Evolutionary conservation across 495 filamentous ascomycete species (phyloP).

Genomic region (Bacidia rubella): DNA sequence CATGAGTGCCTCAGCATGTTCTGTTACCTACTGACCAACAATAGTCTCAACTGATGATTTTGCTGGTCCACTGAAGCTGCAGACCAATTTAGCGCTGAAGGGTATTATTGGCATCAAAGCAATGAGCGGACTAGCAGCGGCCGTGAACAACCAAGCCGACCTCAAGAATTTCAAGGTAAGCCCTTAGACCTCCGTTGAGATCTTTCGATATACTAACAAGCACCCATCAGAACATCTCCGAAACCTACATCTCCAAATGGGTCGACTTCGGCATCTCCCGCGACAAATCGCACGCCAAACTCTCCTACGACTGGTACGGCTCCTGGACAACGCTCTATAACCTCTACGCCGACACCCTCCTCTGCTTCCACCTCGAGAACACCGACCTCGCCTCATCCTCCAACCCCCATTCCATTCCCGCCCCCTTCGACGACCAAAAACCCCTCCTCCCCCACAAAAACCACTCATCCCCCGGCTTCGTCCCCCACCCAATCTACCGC

Average conservation of each 20-base stretch:
- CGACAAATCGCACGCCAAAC: slow-evolving; percentile 72
- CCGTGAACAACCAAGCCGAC: slow-evolving; percentile 54
- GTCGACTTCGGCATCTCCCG: slow-evolving; percentile 65
- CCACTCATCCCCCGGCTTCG: slow-evolving; percentile 28
- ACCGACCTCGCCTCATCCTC: slow-evolving; percentile 15
- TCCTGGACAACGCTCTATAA: slow-evolving; percentile 95
- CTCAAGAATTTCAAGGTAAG: slow-evolving; percentile 49
- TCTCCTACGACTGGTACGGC: slow-evolving; percentile 89
- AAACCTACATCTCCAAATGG: slow-evolving; percentile 73
- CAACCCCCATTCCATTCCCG: not conserved
- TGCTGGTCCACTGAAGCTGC: slow-evolving; percentile 81
- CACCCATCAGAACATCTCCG: slow-evolving; percentile 43
- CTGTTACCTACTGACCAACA: no score
- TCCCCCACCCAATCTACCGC: slow-evolving; percentile 65
- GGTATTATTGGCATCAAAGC: slow-evolving; percentile 91
- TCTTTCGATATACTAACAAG: not conserved
- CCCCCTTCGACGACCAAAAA: slow-evolving; percentile 26
- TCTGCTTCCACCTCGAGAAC: slow-evolving; percentile 62
- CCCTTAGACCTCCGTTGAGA: not conserved
- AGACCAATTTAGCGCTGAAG: slow-evolving; percentile 88
- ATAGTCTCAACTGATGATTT: slow-evolving; percentile 84
- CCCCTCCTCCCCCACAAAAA: slow-evolving; percentile 16
- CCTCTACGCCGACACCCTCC: slow-evolving; percentile 66
- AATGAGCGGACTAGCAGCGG: slow-evolving; percentile 69
- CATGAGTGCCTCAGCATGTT: no score